These are phyloP conservation scores for Stevia rebaudiana DNA, from an alignment of 140 eudicot genomes.

Conservation along the genomic window DNA sequence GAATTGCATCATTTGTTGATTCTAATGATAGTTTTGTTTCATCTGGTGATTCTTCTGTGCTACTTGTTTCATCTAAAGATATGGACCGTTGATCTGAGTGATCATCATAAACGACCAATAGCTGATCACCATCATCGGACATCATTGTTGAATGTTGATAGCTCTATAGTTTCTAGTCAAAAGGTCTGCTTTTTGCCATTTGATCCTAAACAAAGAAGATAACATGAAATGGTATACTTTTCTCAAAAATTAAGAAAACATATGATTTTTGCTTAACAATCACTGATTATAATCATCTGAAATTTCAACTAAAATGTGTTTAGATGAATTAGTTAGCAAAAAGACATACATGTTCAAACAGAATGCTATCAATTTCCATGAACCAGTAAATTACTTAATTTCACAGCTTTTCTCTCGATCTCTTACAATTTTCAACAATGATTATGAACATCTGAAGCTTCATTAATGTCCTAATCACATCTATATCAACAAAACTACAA, in stretches of 20 bases:
- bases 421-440: constrained; percentile 9
- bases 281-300: too few species aligned
- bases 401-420: not conserved
- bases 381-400: constrained; percentile 12
- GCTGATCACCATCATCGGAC: constrained; percentile 74
- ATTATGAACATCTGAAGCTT: constrained; percentile 4
- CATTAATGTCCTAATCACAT: constrained; percentile 1
- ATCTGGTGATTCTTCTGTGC: constrained; percentile 91
- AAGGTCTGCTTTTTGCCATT: constrained; percentile 16
- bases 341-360: not conserved
- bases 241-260: not conserved
- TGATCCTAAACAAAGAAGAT: constrained; percentile 20
- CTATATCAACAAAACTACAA: constrained; percentile 3
- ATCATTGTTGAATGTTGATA: constrained; percentile 42
- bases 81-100: constrained; percentile 86
- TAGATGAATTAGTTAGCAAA: not conserved
- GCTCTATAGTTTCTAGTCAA: constrained; percentile 14
- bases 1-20: constrained; percentile 46
- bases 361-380: constrained; percentile 2
- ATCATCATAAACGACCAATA: constrained; percentile 68
- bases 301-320: not conserved
- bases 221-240: constrained; percentile 1
- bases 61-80: constrained; percentile 81
- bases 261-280: not conserved
- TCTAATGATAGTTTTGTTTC: constrained; percentile 63